Percentiles rank a stretch among this genome's conserved stretches.
Evolutionary conservation across 345 rosid species (phyloP).

Genomic region (Eucalyptus shirleyi): DNA sequence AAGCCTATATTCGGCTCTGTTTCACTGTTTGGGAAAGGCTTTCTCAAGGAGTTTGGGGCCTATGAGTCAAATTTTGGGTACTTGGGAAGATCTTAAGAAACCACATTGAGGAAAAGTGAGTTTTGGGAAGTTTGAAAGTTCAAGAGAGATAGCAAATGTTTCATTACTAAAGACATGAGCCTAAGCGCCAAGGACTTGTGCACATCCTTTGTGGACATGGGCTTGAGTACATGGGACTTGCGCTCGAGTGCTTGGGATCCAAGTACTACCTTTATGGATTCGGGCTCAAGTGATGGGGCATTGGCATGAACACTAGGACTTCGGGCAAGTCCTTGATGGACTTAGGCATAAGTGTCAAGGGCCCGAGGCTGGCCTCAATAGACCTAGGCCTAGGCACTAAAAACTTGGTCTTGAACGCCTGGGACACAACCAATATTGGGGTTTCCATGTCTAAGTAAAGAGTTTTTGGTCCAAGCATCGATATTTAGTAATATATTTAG

Average conservation of each 20-base stretch:
- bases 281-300: fast-evolving
- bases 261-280: neutral
- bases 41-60: neutral
- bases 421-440: neutral
- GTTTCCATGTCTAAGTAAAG: neutral
- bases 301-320: neutral
- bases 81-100: too few relatives aligned
- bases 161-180: neutral
- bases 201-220: too few relatives aligned
- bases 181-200: fast-evolving
- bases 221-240: too few relatives aligned
- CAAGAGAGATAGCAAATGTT: neutral
- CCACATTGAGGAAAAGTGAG: neutral
- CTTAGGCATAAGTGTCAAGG: fast-evolving
- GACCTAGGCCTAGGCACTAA: neutral
- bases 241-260: fast-evolving
- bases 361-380: neutral
- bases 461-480: neutral
- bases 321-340: neutral
- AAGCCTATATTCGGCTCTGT: neutral
- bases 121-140: neutral
- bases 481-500: too few relatives aligned
- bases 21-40: neutral
- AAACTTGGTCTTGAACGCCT: fast-evolving
- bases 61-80: too few relatives aligned